phyloP scores from a whole-genome alignment of 2,329 filamentous ascomycete species.

The Penicillium sp. region DNA sequence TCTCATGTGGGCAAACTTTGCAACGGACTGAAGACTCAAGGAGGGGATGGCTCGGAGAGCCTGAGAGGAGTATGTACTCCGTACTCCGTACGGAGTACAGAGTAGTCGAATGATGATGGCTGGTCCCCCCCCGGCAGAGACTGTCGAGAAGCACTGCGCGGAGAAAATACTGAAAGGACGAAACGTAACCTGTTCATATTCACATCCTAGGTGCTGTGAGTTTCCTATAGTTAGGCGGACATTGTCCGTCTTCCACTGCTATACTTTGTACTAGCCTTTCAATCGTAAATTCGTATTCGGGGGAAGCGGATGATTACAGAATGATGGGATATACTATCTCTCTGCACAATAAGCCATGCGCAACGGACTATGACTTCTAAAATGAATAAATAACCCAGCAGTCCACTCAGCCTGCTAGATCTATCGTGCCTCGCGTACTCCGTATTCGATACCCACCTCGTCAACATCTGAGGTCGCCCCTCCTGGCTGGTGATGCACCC shows the following conservation, averaged over 20 bases:
- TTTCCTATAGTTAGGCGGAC: background rate
- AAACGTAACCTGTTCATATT: background rate
- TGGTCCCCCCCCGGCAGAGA: background rate
- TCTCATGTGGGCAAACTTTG: background rate
- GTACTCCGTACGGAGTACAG: too few relatives aligned
- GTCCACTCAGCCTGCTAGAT: conserved; percentile 19
- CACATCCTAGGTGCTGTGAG: background rate
- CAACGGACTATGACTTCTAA: background rate
- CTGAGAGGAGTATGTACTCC: too few relatives aligned
- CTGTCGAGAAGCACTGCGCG: too few relatives aligned
- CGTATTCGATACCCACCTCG: conserved; percentile 25
- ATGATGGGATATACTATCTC: background rate
- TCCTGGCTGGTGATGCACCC: conserved; percentile 20
- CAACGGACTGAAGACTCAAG: background rate
- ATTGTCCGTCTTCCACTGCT: background rate
- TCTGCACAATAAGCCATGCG: background rate
- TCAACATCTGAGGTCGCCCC: conserved; percentile 22
- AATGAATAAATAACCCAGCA: too few relatives aligned
- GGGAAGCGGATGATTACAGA: background rate
- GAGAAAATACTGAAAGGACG: background rate
- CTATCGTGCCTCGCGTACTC: conserved; percentile 23
- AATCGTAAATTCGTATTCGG: background rate
- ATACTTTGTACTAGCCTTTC: too few relatives aligned
- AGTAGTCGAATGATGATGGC: too few relatives aligned
- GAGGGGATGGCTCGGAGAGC: conserved; percentile 7